These are phyloP conservation scores for Ascochyta koolunga DNA, from an alignment of 2,329 filamentous ascomycete genomes.

Conservation along the genomic window DNA sequence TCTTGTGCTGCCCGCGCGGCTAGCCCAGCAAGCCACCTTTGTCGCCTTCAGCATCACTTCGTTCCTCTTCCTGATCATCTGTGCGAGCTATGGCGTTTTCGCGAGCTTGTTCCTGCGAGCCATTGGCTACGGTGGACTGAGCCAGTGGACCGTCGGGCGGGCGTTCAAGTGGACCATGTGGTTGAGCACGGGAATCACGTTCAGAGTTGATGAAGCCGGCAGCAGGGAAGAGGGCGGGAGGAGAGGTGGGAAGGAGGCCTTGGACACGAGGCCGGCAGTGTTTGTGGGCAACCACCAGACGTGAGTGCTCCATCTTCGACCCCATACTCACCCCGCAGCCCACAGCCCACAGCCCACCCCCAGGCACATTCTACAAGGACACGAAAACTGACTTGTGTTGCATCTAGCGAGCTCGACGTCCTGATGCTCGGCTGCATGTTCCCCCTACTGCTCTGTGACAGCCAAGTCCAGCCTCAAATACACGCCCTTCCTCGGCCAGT, in stretches of 20 bases:
- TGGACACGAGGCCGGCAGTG: constrained; percentile 72
- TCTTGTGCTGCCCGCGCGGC: constrained; percentile 35
- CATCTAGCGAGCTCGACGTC: constrained; percentile 77
- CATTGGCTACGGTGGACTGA: constrained; percentile 73
- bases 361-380: neutral
- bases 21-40: constrained; percentile 59
- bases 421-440: constrained; percentile 89
- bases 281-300: constrained; percentile 96
- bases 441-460: constrained; percentile 88
- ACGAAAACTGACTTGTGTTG: neutral
- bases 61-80: constrained; percentile 44
- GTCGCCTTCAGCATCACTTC: constrained; percentile 65
- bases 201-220: constrained; percentile 63
- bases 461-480: constrained; percentile 84
- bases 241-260: constrained; percentile 41
- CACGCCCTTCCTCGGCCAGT: constrained; percentile 89
- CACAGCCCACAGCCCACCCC: too few species aligned
- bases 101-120: constrained; percentile 74
- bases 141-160: constrained; percentile 84
- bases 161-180: constrained; percentile 82
- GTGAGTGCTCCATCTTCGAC: constrained; percentile 35
- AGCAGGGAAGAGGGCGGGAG: constrained; percentile 36
- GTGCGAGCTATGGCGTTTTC: constrained; percentile 74
- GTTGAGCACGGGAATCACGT: constrained; percentile 75
- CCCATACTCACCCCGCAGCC: neutral